Evolutionary conservation across 352 stramenopile genomes (phyloP).

Genomic region (Phytophthora melonis): DNA sequence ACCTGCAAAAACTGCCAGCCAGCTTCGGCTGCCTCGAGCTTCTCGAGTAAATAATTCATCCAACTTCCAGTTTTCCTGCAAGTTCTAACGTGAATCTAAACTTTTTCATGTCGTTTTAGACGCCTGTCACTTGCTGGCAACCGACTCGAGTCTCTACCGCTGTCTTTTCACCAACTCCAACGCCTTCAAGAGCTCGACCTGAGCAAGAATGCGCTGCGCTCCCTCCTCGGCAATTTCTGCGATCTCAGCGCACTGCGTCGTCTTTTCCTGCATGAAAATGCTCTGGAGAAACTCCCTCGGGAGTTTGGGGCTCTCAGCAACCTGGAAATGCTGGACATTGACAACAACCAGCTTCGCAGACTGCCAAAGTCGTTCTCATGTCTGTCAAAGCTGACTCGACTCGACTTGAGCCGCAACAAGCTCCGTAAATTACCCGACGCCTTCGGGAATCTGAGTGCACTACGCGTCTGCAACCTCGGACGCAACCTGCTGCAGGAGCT

Average conservation of each 20-base stretch:
- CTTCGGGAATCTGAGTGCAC: conserved; percentile 54
- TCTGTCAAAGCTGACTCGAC: conserved; percentile 35
- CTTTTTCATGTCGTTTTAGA: conserved; percentile 26
- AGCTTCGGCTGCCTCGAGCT: conserved; percentile 62
- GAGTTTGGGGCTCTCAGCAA: conserved; percentile 53
- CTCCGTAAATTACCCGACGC: conserved; percentile 50
- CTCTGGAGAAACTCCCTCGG: conserved; percentile 38
- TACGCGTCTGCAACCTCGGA: conserved; percentile 53
- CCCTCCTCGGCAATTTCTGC: conserved; percentile 64
- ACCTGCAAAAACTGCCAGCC: conserved; percentile 46
- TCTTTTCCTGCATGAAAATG: conserved; percentile 53
- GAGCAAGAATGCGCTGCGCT: conserved; percentile 54
- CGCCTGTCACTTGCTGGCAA: conserved; percentile 61
- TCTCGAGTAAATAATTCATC: conserved; percentile 50
- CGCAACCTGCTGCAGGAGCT: conserved; percentile 53
- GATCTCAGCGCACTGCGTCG: conserved; percentile 46
- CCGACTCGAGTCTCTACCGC: conserved; percentile 58
- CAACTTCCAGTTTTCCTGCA: not conserved
- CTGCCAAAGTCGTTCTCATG: conserved; percentile 64
- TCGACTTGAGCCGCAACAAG: conserved; percentile 59
- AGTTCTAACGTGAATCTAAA: not conserved
- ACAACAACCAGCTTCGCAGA: conserved; percentile 49
- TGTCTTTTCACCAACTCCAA: conserved; percentile 62
- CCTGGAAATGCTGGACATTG: conserved; percentile 53
- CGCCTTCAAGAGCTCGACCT: conserved; percentile 50